Base-by-base conservation (phyloP, 345 rosid genomes). In the Durio zibethinus region DNA sequence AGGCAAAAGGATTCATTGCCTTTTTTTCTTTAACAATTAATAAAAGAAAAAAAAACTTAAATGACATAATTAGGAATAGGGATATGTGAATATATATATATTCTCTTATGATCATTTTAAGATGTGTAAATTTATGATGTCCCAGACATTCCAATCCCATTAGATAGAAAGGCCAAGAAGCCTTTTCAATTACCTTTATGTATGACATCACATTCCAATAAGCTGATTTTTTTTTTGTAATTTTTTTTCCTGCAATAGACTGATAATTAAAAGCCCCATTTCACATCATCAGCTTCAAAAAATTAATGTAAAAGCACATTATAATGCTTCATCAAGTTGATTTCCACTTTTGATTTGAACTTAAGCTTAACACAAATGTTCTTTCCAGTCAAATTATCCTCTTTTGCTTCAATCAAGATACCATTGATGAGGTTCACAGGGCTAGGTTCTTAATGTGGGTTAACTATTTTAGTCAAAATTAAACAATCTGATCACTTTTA, bases 381-480 rank as follows among this genome's bases (percentile, higher is more conserved):
- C 25, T 63, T 35, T 33, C 21, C 16, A 11, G 16, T 59, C 63
- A 59, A 59, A 43, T 45, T 21, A 69, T 21, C 38, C 52, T 29
- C 10, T 35, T 9, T 70, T 14, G 2, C 2, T n/a, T 47, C 25
- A 16, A 71, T 21, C n/a, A 10, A 42, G 18, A 23, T 52, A 16
- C 21, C 21, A 52, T 57, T 8, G 25, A 64, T 62, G 38, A 62
- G 8, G 12, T 63, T 33, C n/a, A 33, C 5, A 35, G 23, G 27
- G 40, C 71, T 65, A 65, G 25, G 48, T 20, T 72, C 53, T 52
- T 62, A 48, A 48, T 33, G 5, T 50, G 43, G 33, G 18, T 29
- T 75, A 61, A 62, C 78, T 75, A n/a, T 75, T 31, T 75, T 62
- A n/a, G 78, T 75, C 71, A 75, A 62, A 45, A 25, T 14, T 68